Conservation (phyloP, 345 rosid genomes). For the Turritis glabra region DNA sequence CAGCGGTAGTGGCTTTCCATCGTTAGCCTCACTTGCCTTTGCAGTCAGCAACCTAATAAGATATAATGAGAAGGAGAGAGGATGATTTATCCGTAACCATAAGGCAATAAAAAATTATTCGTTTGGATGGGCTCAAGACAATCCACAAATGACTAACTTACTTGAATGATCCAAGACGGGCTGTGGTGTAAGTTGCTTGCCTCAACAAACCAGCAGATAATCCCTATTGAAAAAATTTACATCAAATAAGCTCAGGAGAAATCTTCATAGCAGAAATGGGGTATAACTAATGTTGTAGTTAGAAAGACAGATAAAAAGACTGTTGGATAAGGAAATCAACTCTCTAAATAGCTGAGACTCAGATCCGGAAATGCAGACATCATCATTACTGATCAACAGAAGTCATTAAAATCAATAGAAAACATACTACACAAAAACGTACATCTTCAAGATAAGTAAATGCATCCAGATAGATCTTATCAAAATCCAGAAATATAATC, state of each 20-base stretch:
- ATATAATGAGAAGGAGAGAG: slow-evolving; percentile 10
- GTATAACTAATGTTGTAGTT: background rate
- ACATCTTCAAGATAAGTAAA: background rate
- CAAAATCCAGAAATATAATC: background rate
- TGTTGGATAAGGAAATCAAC: background rate
- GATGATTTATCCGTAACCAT: background rate
- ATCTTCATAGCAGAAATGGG: background rate
- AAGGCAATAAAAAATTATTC: background rate
- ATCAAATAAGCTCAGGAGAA: background rate
- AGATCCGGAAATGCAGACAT: background rate
- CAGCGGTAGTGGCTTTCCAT: slow-evolving; percentile 94
- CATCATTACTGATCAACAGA: slow-evolving; percentile 5
- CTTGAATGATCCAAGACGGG: slow-evolving; percentile 96
- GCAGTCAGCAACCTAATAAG: slow-evolving; percentile 74
- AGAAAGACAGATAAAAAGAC: background rate
- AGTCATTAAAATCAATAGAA: background rate
- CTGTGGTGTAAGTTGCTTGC: slow-evolving; percentile 98
- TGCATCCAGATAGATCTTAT: slow-evolving; percentile 14
- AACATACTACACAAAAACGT: background rate
- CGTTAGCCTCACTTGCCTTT: slow-evolving; percentile 87
- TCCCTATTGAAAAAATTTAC: slow-evolving; percentile 52
- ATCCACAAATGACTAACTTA: slow-evolving; percentile 40
- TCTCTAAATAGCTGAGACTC: background rate
- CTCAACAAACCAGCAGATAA: slow-evolving; percentile 90
- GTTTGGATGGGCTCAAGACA: background rate